Percentiles rank a stretch among this genome's conserved stretches.
Evolutionary conservation across 164 flowering plant genomes (phyloP).

Genomic region (Cinnamomum micranthum): DNA sequence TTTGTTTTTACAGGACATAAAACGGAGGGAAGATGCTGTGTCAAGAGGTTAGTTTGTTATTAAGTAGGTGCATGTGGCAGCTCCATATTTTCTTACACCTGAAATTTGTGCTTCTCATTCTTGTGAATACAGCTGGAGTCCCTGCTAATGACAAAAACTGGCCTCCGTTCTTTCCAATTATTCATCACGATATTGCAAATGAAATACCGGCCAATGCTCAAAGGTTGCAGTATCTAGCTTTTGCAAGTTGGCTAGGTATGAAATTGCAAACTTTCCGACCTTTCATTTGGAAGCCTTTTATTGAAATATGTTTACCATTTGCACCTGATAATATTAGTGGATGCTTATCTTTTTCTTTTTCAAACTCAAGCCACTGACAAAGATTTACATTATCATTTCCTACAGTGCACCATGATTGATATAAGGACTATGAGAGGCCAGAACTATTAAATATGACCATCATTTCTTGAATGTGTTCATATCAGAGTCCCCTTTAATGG

Average conservation of each 20-base stretch:
- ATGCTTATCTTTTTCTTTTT: neutral
- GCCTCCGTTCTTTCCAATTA: slow-evolving; percentile 97
- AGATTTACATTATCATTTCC: neutral
- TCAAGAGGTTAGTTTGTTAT: slow-evolving; percentile 44
- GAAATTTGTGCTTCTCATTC: neutral
- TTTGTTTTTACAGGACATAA: slow-evolving; percentile 54
- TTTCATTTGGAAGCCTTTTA: neutral
- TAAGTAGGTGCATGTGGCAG: neutral
- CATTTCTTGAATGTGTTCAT: no score
- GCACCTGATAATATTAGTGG: neutral
- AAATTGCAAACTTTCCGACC: neutral
- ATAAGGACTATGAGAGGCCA: no score
- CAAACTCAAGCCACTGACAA: neutral
- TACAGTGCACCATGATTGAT: no score
- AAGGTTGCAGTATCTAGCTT: slow-evolving; percentile 92
- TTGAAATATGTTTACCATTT: neutral
- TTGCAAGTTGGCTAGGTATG: slow-evolving; percentile 99
- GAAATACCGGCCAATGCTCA: slow-evolving; percentile 97
- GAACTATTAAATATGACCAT: no score
- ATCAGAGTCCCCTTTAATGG: no score
- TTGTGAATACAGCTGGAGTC: slow-evolving; percentile 58
- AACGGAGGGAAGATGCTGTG: slow-evolving; percentile 89
- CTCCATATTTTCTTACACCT: neutral
- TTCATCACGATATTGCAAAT: slow-evolving; percentile 94
- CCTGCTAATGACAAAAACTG: slow-evolving; percentile 78